phyloP scores from a whole-genome alignment of 495 filamentous ascomycete genomes.

The Aspergillus steynii region DNA sequence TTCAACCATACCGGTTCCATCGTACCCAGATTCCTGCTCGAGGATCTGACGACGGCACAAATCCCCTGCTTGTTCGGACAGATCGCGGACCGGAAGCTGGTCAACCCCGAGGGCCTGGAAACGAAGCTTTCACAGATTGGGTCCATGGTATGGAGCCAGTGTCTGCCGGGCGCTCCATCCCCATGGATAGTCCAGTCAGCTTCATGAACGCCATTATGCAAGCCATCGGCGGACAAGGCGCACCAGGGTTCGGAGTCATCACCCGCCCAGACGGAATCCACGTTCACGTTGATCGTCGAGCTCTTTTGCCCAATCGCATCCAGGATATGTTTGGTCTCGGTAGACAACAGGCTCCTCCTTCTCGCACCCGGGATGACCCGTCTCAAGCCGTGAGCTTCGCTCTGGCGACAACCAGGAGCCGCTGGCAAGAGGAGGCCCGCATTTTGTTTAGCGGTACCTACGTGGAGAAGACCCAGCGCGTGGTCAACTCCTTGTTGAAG shows the following conservation, averaged over 20 bases:
- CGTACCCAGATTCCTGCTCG: slow-evolving; percentile 50
- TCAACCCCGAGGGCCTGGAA: slow-evolving; percentile 31
- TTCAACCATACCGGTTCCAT: slow-evolving; percentile 56
- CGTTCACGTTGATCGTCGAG: slow-evolving; percentile 52
- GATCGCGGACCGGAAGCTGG: slow-evolving; percentile 40
- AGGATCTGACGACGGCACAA: slow-evolving; percentile 72
- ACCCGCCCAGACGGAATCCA: slow-evolving; percentile 60
- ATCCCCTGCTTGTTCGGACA: slow-evolving; percentile 65
- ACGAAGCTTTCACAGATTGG: slow-evolving; percentile 53
- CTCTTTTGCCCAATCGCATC: slow-evolving; percentile 54
- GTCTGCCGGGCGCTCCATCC: slow-evolving; percentile 45
- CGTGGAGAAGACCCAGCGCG: slow-evolving; percentile 68
- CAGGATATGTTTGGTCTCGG: slow-evolving; percentile 58
- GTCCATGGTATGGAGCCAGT: slow-evolving; percentile 54
- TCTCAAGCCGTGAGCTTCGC: slow-evolving; percentile 70
- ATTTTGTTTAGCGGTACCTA: slow-evolving; percentile 73
- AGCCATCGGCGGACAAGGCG: slow-evolving; percentile 52
- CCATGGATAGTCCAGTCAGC: slow-evolving; percentile 61
- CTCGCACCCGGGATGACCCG: slow-evolving; percentile 56
- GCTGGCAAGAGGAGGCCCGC: slow-evolving; percentile 91
- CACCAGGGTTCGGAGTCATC: slow-evolving; percentile 54
- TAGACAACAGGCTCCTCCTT: slow-evolving; percentile 44
- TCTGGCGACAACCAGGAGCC: slow-evolving; percentile 63
- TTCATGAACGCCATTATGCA: slow-evolving; percentile 63
- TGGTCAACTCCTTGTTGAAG: slow-evolving; percentile 71